These are phyloP conservation scores for Posidonia australis DNA, from an alignment of 106 monocot genomes.

Conservation along the genomic window DNA sequence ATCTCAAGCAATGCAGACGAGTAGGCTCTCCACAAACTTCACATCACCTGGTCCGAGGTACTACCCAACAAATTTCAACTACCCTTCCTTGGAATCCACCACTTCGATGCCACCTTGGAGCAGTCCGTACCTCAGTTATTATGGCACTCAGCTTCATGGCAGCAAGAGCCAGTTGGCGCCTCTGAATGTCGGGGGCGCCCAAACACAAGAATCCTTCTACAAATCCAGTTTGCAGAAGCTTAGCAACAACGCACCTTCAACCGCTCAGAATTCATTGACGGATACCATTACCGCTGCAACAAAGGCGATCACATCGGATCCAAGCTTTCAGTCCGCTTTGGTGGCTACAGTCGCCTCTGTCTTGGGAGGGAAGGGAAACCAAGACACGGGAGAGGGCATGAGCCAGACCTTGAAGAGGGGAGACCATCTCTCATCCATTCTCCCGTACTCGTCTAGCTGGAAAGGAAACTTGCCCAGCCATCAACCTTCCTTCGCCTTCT, in stretches of 20 bases:
- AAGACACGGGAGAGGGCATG: background rate
- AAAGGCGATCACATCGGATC: constrained; percentile 60
- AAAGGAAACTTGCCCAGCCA: background rate
- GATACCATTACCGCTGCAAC: constrained; percentile 32
- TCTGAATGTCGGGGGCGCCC: constrained; percentile 1
- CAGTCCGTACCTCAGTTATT: constrained; percentile 11
- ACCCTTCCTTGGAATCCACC: constrained; percentile 22
- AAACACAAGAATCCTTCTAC: constrained; percentile 4
- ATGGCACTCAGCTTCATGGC: constrained; percentile 1
- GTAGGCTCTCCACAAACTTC: constrained; percentile 1
- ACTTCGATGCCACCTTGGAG: constrained; percentile 15
- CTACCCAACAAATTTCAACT: constrained; percentile 25
- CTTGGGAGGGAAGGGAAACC: constrained; percentile 37
- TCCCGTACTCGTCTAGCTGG: constrained; percentile 1
- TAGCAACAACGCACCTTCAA: constrained; percentile 3
- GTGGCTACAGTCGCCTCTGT: constrained; percentile 47
- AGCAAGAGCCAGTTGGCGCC: constrained; percentile 3
- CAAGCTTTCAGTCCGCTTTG: constrained; percentile 62
- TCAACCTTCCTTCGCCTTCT: constrained; percentile 1
- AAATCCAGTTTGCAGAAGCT: constrained; percentile 5
- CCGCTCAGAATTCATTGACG: constrained; percentile 10
- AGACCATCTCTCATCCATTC: background rate
- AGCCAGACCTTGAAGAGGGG: background rate
- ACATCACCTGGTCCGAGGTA: background rate
- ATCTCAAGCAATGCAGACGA: constrained; percentile 1